These are phyloP conservation scores for Pythium plurisporium DNA, from an alignment of 352 stramenopile species.

Conservation along the genomic window DNA sequence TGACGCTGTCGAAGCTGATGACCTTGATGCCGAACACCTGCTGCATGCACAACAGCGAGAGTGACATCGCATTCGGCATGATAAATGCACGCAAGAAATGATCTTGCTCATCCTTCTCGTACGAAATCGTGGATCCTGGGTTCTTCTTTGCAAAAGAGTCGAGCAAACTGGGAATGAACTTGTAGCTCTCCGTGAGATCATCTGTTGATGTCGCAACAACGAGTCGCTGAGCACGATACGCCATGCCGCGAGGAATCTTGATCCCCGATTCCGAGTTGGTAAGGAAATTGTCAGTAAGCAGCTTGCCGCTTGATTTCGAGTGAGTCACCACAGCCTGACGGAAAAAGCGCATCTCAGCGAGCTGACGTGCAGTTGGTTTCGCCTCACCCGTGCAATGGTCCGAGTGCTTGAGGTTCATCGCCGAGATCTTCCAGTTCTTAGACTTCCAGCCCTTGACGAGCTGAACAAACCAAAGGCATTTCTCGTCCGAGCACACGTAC, in stretches of 20 bases:
- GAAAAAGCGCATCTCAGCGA: constrained; percentile 78
- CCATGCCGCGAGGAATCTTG: constrained; percentile 63
- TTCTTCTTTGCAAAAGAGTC: constrained; percentile 74
- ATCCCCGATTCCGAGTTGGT: constrained; percentile 60
- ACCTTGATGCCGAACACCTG: constrained; percentile 71
- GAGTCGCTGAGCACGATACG: constrained; percentile 60
- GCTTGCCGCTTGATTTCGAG: constrained; percentile 68
- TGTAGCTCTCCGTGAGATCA: constrained; percentile 78
- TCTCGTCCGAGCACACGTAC: constrained; percentile 73
- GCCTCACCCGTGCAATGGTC: constrained; percentile 52
- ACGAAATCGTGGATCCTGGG: constrained; percentile 48
- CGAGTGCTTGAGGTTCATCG: constrained; percentile 82
- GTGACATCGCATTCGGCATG: constrained; percentile 52
- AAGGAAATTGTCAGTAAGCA: constrained; percentile 78
- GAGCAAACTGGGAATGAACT: constrained; percentile 71
- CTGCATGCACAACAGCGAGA: constrained; percentile 50
- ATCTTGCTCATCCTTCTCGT: constrained; percentile 54
- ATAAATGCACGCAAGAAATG: constrained; percentile 73
- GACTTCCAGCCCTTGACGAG: constrained; percentile 78
- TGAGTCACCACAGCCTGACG: constrained; percentile 70
- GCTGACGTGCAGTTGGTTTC: constrained; percentile 69
- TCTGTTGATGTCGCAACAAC: constrained; percentile 68
- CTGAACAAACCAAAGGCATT: constrained; percentile 75
- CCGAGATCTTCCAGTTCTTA: constrained; percentile 88
- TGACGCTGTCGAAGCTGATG: constrained; percentile 60